A percentile compares a stretch with the other conserved stretches of the same genome.
Evolutionary conservation across 257 asterid species (phyloP).

Genomic region (Solanum gracilifrons): DNA sequence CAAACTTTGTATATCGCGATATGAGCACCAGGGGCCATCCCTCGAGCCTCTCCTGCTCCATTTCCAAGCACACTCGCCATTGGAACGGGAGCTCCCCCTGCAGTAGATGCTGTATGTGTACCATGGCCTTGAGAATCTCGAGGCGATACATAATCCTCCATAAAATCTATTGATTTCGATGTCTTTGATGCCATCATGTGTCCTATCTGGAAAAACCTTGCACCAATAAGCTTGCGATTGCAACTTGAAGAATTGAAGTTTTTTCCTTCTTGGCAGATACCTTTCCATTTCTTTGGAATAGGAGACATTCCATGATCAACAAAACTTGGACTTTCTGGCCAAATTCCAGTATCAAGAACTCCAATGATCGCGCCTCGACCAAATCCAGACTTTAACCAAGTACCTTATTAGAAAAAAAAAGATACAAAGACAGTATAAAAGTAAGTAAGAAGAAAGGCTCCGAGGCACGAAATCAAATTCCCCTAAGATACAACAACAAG

Average conservation of each 20-base stretch:
- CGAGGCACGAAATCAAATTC: background rate
- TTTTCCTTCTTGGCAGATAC: slow-evolving; percentile 63
- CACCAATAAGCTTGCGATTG: slow-evolving; percentile 77
- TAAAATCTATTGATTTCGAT: slow-evolving; percentile 11
- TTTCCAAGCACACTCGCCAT: slow-evolving; percentile 1
- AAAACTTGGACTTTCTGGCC: slow-evolving; percentile 97
- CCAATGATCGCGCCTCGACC: slow-evolving; percentile 81
- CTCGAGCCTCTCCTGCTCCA: slow-evolving; percentile 5
- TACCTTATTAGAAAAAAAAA: slow-evolving; percentile 14
- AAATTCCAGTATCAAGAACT: slow-evolving; percentile 77
- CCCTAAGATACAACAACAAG: background rate
- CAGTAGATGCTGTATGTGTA: slow-evolving; percentile 60
- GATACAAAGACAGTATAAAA: background rate
- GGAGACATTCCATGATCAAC: slow-evolving; percentile 67
- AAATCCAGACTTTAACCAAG: slow-evolving; percentile 49
- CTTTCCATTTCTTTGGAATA: slow-evolving; percentile 68
- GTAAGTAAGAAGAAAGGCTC: background rate
- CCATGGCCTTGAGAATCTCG: slow-evolving; percentile 56
- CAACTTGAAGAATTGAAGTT: slow-evolving; percentile 51
- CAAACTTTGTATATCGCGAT: slow-evolving; percentile 12
- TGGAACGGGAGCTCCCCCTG: slow-evolving; percentile 20
- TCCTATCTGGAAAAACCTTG: slow-evolving; percentile 69
- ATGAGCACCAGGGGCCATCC: slow-evolving; percentile 3
- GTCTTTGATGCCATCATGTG: slow-evolving; percentile 51
- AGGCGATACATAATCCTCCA: slow-evolving; percentile 22